Evolutionary conservation across 2,329 filamentous ascomycete genomes (phyloP), one percentile per base, ranked within the genome.

Genomic region (Fusarium bactridioides): DNA sequence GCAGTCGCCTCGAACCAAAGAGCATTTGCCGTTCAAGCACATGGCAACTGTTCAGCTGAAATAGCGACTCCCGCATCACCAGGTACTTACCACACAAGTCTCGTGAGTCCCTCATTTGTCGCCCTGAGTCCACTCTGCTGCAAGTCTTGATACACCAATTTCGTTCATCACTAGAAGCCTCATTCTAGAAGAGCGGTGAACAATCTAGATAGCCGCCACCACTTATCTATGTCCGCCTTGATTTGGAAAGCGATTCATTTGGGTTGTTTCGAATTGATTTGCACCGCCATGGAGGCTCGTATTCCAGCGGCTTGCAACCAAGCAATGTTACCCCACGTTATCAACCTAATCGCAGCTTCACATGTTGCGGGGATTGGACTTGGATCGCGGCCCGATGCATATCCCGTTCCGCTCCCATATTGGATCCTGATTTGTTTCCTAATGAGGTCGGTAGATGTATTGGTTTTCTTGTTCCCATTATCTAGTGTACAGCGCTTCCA

Each of bases 401-500:
- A 55, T 72, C 44, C 59, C 50, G 45, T 68, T 75, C 60, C 56
- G 54, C 54, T 63, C 56, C 21, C 55, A 69, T 27, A 54, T 63
- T 63, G 56, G 48, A 59, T 62, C 43, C 43, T 61, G 33, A n/a
- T 54, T 55, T 48, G 50, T 61, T 61, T 45, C 38, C 59, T 47
- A 29, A 41, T 44, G 47, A 76, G 69, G 58, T 69, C 67, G 63
- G 64, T 68, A 69, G 75, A 74, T 57, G 51, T 45, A 64, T 61
- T 70, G 61, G 61, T 61, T 71, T 77, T 68, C 74, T 76, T 76
- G 69, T 70, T 77, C 64, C 64, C 73, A 70, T 75, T 72, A 76
- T 75, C 69, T 79, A 78, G 69, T 78, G 71, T 78, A 79, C 77
- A 78, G 72, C 67, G 58, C 72, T 67, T 74, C 62, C 47, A 60